These are phyloP conservation scores for Dictyostelium intermedium DNA, from an alignment of 78 protist genomes.

Conservation along the genomic window DNA sequence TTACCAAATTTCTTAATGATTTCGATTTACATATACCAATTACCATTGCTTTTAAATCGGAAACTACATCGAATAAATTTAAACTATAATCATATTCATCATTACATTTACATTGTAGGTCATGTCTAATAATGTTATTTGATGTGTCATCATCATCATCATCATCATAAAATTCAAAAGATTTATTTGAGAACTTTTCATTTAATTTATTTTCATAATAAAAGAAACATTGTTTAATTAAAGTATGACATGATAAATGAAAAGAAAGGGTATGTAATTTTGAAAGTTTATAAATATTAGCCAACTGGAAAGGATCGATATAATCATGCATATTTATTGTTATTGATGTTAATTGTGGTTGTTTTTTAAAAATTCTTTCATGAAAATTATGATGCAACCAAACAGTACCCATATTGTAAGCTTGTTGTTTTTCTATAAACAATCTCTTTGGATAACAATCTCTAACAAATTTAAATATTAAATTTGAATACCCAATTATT, in stretches of 20 bases:
- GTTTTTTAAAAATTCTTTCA: neutral
- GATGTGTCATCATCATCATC: neutral
- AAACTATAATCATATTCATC: neutral
- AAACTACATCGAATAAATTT: neutral
- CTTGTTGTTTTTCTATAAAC: neutral
- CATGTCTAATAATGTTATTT: neutral
- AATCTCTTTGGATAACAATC: neutral
- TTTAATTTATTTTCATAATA: neutral
- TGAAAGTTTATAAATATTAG: neutral
- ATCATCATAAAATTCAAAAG: neutral
- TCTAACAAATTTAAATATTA: neutral
- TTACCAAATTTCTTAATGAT: neutral
- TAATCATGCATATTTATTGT: neutral
- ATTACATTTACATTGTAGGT: neutral
- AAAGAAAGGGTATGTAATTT: neutral
- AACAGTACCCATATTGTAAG: neutral
- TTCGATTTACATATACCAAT: neutral
- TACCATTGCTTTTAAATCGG: neutral
- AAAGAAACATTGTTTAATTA: neutral
- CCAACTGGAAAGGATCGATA: neutral
- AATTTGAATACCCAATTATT: neutral
- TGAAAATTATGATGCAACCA: neutral
- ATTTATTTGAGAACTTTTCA: neutral
- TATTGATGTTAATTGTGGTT: neutral
- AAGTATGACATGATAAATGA: neutral